Percentiles rank a stretch among this genome's conserved stretches.
Evolutionary conservation across 257 asterid genomes (phyloP).

Genomic region (Striga asiatica): DNA sequence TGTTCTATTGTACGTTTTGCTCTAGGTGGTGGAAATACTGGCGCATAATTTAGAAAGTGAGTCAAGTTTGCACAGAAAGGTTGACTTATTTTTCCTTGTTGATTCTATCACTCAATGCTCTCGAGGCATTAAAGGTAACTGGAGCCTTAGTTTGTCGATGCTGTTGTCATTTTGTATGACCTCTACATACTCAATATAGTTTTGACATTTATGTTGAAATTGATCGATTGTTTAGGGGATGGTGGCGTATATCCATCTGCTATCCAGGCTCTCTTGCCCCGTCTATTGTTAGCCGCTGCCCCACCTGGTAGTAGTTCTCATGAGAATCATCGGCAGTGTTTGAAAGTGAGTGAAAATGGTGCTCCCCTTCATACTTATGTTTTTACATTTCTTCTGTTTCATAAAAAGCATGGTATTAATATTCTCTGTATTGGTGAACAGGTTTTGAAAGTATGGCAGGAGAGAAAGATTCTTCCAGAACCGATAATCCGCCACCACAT

Average conservation of each 20-base stretch:
- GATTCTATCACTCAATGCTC: constrained; percentile 83
- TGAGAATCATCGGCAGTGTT: constrained; percentile 86
- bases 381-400: background rate
- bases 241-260: constrained; percentile 68
- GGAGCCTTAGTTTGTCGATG: background rate
- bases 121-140: constrained; percentile 58
- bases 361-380: background rate
- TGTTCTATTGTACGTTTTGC: background rate
- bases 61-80: constrained; percentile 55
- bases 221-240: constrained; percentile 43
- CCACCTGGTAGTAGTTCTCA: constrained; percentile 62
- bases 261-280: constrained; percentile 60
- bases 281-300: constrained; percentile 78
- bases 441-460: constrained; percentile 97
- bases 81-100: constrained; percentile 84
- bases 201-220: constrained; percentile 5
- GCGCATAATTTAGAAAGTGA: constrained; percentile 46
- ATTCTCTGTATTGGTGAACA: constrained; percentile 21
- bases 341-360: constrained; percentile 50
- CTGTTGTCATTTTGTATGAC: background rate
- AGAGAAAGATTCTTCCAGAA: constrained; percentile 81
- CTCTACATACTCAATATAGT: background rate
- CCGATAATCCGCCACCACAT: constrained; percentile 65
- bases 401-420: constrained; percentile 4
- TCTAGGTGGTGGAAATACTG: constrained; percentile 64